A percentile compares a stretch with the other conserved stretches of the same genome.
Conservation (phyloP, 2,329 filamentous ascomycete genomes). For the Fusarium nematophilum region DNA sequence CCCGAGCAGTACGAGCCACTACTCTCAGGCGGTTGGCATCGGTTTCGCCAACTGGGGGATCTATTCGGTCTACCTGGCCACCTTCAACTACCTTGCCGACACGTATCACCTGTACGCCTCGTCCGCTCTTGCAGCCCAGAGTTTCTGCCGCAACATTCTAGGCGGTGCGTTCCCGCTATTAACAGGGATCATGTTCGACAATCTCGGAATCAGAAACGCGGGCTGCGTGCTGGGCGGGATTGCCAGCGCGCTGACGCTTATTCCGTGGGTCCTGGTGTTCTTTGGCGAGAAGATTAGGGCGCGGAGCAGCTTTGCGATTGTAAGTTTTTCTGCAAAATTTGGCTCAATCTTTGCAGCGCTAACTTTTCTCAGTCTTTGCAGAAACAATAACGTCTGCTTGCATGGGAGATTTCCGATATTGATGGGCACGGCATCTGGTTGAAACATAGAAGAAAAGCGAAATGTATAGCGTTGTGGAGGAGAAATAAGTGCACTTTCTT, state of each 20-base stretch:
- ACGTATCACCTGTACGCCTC: constrained; percentile 87
- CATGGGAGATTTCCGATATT: neutral
- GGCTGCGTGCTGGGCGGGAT: constrained; percentile 82
- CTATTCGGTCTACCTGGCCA: constrained; percentile 85
- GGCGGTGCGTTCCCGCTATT: constrained; percentile 85
- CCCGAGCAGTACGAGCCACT: constrained; percentile 39
- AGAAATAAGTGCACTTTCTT: too few species aligned
- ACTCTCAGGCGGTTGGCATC: constrained; percentile 65
- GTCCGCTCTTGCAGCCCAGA: constrained; percentile 87
- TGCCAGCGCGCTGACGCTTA: constrained; percentile 73
- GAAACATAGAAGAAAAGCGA: neutral
- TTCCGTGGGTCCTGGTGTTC: constrained; percentile 89
- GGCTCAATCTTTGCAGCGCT: neutral
- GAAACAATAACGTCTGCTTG: constrained; percentile 9
- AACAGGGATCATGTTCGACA: constrained; percentile 77
- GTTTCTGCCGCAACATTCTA: constrained; percentile 85
- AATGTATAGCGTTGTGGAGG: too few species aligned
- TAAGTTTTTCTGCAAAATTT: constrained; percentile 46
- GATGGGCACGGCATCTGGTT: neutral
- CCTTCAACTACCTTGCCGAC: constrained; percentile 94
- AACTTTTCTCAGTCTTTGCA: constrained; percentile 35
- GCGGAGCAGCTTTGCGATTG: constrained; percentile 80
- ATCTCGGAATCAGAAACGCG: constrained; percentile 76
- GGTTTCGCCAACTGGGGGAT: constrained; percentile 85
- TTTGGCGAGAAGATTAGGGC: constrained; percentile 81